Base-by-base conservation (phyloP, 805 yeast genomes). In the Kuraishia molischiana region DNA sequence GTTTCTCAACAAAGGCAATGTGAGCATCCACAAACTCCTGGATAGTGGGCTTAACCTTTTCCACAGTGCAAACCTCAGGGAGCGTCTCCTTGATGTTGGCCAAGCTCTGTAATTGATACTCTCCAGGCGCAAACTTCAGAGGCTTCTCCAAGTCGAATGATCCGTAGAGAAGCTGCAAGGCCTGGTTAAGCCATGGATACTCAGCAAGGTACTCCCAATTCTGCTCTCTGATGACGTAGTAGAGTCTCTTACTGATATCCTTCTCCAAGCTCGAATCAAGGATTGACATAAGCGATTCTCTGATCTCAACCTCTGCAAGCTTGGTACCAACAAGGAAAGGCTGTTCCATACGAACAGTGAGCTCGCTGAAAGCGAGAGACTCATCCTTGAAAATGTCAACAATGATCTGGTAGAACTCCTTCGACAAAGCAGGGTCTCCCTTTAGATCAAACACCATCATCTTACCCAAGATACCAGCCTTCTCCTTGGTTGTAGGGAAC, bases 121-220 rank as follows among this genome's bases (percentile, higher is more conserved):
- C 77, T 13, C 61, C 66, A 0, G 59, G 58, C 2, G 60, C 56
- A 34, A 85, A 54, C 19, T 55, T 58, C 15, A 86, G 47, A 2
- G 51, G 55, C 39, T 69, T 63, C 1, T 69, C 68, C 29, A 56
- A 57, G 40, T 79, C 80, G 46, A 85, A 77, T 0, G 95, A 69
- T 0, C 92, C 95, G 51, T 81, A 85, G 5, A 92, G 59, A 21
- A 94, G 59, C 52, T 89, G 96, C 15, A 85, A 65, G 0, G 95
- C 97, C 56, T 90, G 97, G 54, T 86, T 86, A 43, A 90, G 61
- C 98, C 98, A 92, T 31, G 87, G 84, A 49, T 83, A 84, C 46
- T 92, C 98, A 1, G 95, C 89, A 29, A 92, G 63, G 46, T 74
- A 82, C 53, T 92, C 99, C 99, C 99, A 92, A 51, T 86, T 90